Evolutionary conservation across 2,329 filamentous ascomycete genomes (phyloP), one percentile per base, ranked within the genome.

Genomic region (Fusarium sp.): DNA sequence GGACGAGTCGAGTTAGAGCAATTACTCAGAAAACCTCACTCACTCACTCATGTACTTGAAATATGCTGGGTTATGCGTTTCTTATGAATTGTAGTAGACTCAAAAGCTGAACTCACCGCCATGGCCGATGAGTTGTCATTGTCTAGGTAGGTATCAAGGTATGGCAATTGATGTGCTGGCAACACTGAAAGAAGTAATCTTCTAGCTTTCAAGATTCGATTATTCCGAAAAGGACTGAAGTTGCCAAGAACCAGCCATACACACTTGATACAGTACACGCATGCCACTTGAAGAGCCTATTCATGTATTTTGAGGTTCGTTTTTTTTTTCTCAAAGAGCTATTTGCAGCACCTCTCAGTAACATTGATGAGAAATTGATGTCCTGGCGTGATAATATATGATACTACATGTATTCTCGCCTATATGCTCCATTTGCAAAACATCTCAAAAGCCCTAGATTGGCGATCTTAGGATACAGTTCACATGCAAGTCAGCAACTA

Each of bases 111-210:
- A 20, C 44, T 70, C 67, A 70, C 67, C 67, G 67, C 67, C 44
- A 64, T 44, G 29, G 27, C 44, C 30, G 45, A 55, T 70, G 67
- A 69, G 61, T 29, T 69, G 67, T 70, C 67, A 70, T 30, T 11
- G 24, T 67, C 47, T n/a, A 51, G 22, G 12, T 32, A 54, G 18
- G 29, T 29, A 48, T 41, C 24, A 11, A 53, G 40, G 27, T 25
- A 51, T 29, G 42, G 30, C 4, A 44, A 54, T 53, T 52, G 67
- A 67, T 70, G 67, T 63, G 67, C 20, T 69, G 67, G 56, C 67
- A 52, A 42, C 6, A n/a, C 45, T 57, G 22, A 63, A 57, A 32
- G 22, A 34, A 24, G 45, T 46, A 56, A 25, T 30, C 24, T 42
- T 41, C 24, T 32, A 37, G 34, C n/a, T 58, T 51, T 46, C 45